These are phyloP conservation scores for Carex cristatella DNA, from an alignment of 176 grass and related monocot species.

Conservation along the genomic window DNA sequence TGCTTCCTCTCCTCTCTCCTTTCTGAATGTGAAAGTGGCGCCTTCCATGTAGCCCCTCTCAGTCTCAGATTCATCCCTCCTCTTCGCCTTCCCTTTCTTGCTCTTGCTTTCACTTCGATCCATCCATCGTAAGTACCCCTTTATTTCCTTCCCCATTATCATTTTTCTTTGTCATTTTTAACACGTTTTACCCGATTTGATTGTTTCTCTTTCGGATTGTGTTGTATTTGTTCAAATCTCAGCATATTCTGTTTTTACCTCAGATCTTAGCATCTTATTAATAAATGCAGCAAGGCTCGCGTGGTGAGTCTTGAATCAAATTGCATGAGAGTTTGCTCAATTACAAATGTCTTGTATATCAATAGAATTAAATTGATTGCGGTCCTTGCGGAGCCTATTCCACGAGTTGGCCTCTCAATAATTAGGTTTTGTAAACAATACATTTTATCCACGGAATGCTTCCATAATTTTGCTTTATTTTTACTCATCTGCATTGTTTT, in stretches of 20 bases:
- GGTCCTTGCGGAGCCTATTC: background rate
- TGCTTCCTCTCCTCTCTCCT: background rate
- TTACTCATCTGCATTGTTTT: background rate
- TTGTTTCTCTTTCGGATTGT: background rate
- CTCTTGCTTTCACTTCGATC: background rate
- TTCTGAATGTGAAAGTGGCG: background rate
- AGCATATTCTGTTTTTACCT: background rate
- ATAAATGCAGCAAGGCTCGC: background rate
- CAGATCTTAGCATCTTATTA: background rate
- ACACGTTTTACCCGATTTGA: background rate
- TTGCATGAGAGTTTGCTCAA: background rate
- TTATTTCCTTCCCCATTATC: background rate
- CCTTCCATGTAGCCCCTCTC: background rate
- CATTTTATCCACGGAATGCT: background rate
- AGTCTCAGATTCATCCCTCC: background rate
- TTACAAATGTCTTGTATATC: background rate
- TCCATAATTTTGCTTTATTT: background rate
- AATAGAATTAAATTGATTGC: background rate
- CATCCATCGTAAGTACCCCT: background rate
- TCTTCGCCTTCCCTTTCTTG: constrained; percentile 16
- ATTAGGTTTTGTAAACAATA: background rate
- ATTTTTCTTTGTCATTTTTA: background rate
- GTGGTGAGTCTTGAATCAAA: background rate
- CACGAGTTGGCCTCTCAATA: background rate
- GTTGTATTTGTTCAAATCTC: background rate